phyloP scores from a whole-genome alignment of 768 basidiomycete genomes.

The Mycena maculata region DNA sequence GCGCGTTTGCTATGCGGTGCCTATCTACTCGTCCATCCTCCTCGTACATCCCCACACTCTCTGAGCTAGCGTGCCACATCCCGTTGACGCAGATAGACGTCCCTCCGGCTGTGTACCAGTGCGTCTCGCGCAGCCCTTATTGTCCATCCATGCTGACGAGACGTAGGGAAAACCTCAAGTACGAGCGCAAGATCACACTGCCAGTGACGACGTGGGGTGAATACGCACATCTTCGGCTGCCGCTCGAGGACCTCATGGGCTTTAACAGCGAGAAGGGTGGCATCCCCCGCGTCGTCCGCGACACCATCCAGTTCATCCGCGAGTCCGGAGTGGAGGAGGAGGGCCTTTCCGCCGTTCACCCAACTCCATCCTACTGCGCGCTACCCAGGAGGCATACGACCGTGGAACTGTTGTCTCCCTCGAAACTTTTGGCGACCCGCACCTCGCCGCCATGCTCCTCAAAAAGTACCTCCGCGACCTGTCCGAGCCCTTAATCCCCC shows the following conservation, averaged over 20 bases:
- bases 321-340: constrained; percentile 78
- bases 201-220: constrained; percentile 66
- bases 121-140: constrained; percentile 46
- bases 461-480: constrained; percentile 89
- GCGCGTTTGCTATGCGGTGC: too few relatives aligned
- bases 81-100: constrained; percentile 92
- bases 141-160: background rate
- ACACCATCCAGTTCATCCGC: constrained; percentile 77
- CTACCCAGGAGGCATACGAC: constrained; percentile 88
- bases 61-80: constrained; percentile 78
- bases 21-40: too few relatives aligned
- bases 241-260: constrained; percentile 87
- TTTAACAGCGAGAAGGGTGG: constrained; percentile 84
- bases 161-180: constrained; percentile 80
- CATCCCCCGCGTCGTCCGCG: constrained; percentile 83
- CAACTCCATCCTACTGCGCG: constrained; percentile 71
- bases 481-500: constrained; percentile 79
- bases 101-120: constrained; percentile 86
- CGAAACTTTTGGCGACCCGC: constrained; percentile 78
- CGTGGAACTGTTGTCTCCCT: constrained; percentile 86
- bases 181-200: constrained; percentile 75
- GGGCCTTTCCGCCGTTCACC: constrained; percentile 90
- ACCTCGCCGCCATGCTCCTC: constrained; percentile 85
- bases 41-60: constrained; percentile 81
- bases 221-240: constrained; percentile 77